A percentile compares a stretch with the other conserved stretches of the same genome.
Evolutionary conservation across 2,329 filamentous ascomycete genomes (phyloP).

Genomic region (Proliferodiscus dingleyae): DNA sequence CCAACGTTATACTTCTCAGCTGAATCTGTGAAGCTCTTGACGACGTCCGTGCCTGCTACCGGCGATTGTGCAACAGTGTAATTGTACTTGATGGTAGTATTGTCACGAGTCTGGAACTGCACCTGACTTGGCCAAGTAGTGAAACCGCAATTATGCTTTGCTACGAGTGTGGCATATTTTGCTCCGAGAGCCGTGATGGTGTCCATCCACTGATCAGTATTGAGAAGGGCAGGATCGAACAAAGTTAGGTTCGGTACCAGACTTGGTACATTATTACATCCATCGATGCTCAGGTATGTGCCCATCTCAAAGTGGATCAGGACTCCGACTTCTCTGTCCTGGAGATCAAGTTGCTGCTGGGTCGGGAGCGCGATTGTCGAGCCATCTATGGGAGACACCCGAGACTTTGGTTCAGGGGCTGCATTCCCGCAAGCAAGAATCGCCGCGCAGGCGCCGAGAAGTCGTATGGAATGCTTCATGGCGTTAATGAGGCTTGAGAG

Average conservation of each 20-base stretch:
- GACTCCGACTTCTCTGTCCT: conserved; percentile 26
- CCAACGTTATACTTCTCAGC: conserved; percentile 25
- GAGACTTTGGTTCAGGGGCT: conserved; percentile 6
- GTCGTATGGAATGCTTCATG: conserved; percentile 1
- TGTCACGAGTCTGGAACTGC: conserved; percentile 21
- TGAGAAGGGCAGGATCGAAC: conserved; percentile 22
- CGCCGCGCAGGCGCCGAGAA: neutral
- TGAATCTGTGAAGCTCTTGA: conserved; percentile 24
- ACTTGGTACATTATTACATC: conserved; percentile 26
- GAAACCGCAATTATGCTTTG: conserved; percentile 32
- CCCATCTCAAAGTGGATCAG: conserved; percentile 28
- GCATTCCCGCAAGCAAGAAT: conserved; percentile 5
- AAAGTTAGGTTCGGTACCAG: conserved; percentile 21
- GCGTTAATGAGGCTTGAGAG: neutral
- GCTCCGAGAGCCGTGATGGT: conserved; percentile 25
- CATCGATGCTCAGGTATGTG: conserved; percentile 25
- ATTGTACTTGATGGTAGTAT: conserved; percentile 25
- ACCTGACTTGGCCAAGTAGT: conserved; percentile 29
- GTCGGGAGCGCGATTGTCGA: conserved; percentile 27
- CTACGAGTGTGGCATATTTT: conserved; percentile 29
- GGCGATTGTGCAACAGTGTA: conserved; percentile 29
- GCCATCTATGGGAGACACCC: conserved; percentile 26
- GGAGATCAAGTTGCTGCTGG: conserved; percentile 23
- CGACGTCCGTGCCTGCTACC: conserved; percentile 7
- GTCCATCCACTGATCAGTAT: conserved; percentile 30